Percentiles rank a stretch among this genome's conserved stretches.
Evolutionary conservation across 2,329 filamentous ascomycete species (phyloP).

Genomic region (Talaromyces sp.): DNA sequence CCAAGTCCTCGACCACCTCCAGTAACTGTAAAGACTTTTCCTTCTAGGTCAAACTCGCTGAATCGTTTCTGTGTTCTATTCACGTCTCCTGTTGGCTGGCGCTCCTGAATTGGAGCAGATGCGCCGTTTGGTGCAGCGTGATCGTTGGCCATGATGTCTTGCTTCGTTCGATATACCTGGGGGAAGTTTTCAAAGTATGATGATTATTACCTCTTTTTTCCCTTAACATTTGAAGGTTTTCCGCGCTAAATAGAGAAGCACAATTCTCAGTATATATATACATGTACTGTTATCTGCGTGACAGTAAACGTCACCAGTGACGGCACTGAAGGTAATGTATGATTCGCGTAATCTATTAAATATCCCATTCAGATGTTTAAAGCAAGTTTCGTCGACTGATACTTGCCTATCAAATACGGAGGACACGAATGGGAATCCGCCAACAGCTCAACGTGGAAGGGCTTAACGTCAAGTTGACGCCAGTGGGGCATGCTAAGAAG

Average conservation of each 20-base stretch:
- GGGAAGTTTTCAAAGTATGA: background rate
- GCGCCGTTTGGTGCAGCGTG: background rate
- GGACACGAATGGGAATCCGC: background rate
- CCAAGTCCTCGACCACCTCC: conserved; percentile 41
- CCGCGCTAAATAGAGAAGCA: no score
- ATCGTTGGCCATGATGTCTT: background rate
- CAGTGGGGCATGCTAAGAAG: background rate
- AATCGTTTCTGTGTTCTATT: conserved; percentile 27
- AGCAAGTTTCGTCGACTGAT: background rate
- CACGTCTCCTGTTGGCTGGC: conserved; percentile 19
- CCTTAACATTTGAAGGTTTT: no score
- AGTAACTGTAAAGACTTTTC: conserved; percentile 38
- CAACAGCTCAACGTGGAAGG: background rate
- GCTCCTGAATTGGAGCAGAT: conserved; percentile 24
- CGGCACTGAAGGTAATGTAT: background rate
- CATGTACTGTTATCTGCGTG: background rate
- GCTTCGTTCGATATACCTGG: background rate
- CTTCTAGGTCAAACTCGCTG: conserved; percentile 38
- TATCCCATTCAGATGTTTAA: background rate
- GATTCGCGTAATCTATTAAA: background rate
- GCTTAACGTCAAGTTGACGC: background rate
- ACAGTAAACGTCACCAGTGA: background rate
- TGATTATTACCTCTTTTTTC: background rate
- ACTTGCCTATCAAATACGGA: background rate
- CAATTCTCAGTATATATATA: background rate